Percentiles rank a stretch among this genome's conserved stretches.
phyloP scores from a whole-genome alignment of 441 rosid species.

The Jatropha multifida region DNA sequence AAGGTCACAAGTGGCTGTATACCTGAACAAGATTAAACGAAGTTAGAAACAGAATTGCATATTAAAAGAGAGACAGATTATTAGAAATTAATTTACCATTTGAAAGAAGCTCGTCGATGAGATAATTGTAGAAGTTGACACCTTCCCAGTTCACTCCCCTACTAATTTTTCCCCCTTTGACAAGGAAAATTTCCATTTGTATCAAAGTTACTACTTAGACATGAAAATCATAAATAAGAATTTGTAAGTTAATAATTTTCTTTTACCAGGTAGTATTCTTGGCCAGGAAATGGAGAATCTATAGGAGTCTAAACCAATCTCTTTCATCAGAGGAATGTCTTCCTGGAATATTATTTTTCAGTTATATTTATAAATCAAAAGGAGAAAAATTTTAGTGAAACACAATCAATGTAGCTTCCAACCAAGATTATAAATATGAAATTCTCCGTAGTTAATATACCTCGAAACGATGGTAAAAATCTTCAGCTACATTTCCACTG shows the following conservation, averaged over 20 bases:
- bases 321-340: conserved; percentile 20
- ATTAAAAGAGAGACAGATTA: not conserved
- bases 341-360: not conserved
- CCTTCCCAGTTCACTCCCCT: conserved; percentile 54
- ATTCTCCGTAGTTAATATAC: conserved; percentile 1
- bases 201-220: not conserved
- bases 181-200: not conserved
- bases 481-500: conserved; percentile 32
- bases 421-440: not conserved
- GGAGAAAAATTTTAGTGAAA: not conserved
- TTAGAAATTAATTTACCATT: conserved; percentile 30
- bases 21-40: not conserved
- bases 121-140: conserved; percentile 28
- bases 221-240: not conserved
- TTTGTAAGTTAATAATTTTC: not conserved
- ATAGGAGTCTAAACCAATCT: conserved; percentile 29
- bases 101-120: conserved; percentile 55
- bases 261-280: conserved; percentile 30
- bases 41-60: not conserved
- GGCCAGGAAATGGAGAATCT: conserved; percentile 34
- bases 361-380: too few species aligned
- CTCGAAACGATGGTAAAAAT: conserved; percentile 34
- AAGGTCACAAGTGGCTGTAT: conserved; percentile 33
- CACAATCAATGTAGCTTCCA: not conserved
- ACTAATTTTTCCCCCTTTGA: conserved; percentile 41